phyloP scores from a whole-genome alignment of 768 basidiomycete species.

The Scleroderma citrinum region DNA sequence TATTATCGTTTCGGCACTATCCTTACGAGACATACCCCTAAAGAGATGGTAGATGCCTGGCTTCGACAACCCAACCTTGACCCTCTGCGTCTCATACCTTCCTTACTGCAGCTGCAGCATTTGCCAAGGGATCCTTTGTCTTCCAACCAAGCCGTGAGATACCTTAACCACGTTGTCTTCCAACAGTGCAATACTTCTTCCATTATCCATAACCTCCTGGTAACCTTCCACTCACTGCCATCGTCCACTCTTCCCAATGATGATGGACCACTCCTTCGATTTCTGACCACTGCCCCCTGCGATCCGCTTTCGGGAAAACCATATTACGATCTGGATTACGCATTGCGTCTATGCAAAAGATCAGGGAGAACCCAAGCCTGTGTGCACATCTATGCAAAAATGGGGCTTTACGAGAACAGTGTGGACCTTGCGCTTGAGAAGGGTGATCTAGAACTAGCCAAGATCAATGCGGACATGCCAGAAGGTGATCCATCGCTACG shows the following conservation, averaged over 20 bases:
- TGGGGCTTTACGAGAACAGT: slow-evolving; percentile 95
- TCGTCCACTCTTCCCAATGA: slow-evolving; percentile 46
- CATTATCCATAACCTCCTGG: slow-evolving; percentile 89
- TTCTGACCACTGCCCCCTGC: slow-evolving; percentile 74
- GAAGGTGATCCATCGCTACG: slow-evolving; percentile 81
- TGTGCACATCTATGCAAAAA: slow-evolving; percentile 94
- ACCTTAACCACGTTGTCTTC: slow-evolving; percentile 80
- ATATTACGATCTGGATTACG: slow-evolving; percentile 97
- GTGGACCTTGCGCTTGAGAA: slow-evolving; percentile 93
- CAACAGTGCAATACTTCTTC: slow-evolving; percentile 74
- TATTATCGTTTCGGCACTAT: slow-evolving; percentile 93
- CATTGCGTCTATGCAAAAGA: slow-evolving; percentile 84
- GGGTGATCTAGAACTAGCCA: slow-evolving; percentile 92
- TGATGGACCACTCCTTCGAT: slow-evolving; percentile 74
- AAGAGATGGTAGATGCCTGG: slow-evolving; percentile 91
- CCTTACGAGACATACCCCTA: slow-evolving; percentile 79
- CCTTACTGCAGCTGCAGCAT: slow-evolving; percentile 77
- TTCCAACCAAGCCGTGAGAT: slow-evolving; percentile 85
- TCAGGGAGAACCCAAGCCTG: slow-evolving; percentile 79
- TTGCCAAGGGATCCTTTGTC: slow-evolving; percentile 63
- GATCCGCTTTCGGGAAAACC: slow-evolving; percentile 81
- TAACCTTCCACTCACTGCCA: slow-evolving; percentile 74
- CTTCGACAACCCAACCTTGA: slow-evolving; percentile 75
- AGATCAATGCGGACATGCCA: slow-evolving; percentile 91
- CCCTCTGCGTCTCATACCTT: slow-evolving; percentile 81